These are phyloP conservation scores for Botrytis paeoniae DNA, from an alignment of 2,329 filamentous ascomycete genomes.

Conservation along the genomic window DNA sequence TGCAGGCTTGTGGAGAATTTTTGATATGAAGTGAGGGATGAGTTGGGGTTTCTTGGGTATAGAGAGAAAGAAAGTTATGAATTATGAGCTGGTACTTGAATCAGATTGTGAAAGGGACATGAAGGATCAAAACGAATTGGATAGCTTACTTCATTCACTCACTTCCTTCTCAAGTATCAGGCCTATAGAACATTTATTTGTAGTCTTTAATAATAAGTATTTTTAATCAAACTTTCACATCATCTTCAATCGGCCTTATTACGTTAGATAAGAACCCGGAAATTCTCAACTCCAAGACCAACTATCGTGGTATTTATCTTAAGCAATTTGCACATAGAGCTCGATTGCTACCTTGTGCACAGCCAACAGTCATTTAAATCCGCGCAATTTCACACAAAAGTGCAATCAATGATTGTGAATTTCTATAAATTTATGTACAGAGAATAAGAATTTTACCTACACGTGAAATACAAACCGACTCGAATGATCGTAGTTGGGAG, in stretches of 20 bases:
- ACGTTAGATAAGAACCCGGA: too few relatives aligned
- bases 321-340: background rate
- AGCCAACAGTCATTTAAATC: background rate
- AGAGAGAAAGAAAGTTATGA: background rate
- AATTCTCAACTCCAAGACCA: background rate
- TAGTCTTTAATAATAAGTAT: background rate
- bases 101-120: too few relatives aligned
- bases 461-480: background rate
- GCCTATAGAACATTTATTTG: background rate
- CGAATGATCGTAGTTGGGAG: background rate
- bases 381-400: background rate
- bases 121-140: background rate
- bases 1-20: constrained; percentile 23
- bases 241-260: background rate
- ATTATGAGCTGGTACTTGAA: background rate
- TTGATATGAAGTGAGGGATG: constrained; percentile 21
- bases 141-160: too few relatives aligned
- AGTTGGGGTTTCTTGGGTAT: too few relatives aligned
- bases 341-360: background rate
- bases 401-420: background rate
- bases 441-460: background rate
- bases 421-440: background rate
- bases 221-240: background rate
- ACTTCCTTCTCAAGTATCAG: background rate
- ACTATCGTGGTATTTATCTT: background rate